phyloP scores from a whole-genome alignment of 371 early-diverging fungal genomes.

The Actinomortierella ambigua region DNA sequence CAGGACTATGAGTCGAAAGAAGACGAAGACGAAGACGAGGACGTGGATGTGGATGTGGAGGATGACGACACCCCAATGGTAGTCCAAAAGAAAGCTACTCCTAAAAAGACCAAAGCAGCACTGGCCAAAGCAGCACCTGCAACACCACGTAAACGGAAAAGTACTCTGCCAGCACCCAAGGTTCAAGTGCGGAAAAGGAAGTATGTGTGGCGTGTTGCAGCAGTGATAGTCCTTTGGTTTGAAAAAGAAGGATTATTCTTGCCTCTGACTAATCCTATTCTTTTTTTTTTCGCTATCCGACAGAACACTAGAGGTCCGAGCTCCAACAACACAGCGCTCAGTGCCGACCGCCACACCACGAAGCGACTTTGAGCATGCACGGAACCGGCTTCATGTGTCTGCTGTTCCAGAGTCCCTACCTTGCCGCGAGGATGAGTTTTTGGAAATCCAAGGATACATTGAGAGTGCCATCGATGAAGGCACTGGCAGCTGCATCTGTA shows the following conservation, averaged over 20 bases:
- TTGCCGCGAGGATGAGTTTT: constrained; percentile 91
- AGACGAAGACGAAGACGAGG: background rate
- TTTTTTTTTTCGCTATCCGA: too few relatives aligned
- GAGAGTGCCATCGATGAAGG: constrained; percentile 78
- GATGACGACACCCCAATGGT: constrained; percentile 5
- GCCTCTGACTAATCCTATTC: too few relatives aligned
- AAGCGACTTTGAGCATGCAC: constrained; percentile 65
- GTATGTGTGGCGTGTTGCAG: too few relatives aligned
- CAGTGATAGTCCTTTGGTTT: too few relatives aligned
- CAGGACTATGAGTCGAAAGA: background rate
- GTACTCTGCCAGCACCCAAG: background rate
- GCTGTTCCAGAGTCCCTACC: constrained; percentile 90
- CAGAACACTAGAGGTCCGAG: constrained; percentile 12
- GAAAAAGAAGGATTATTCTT: too few relatives aligned
- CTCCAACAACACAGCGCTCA: constrained; percentile 32
- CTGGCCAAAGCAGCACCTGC: background rate
- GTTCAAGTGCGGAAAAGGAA: constrained; percentile 3
- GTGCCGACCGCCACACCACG: constrained; percentile 19
- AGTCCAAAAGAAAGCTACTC: background rate
- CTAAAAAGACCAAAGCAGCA: background rate
- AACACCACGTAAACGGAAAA: background rate
- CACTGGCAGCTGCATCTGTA: constrained; percentile 85
- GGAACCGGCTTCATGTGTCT: constrained; percentile 84
- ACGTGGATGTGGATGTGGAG: constrained; percentile 1
- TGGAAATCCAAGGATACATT: constrained; percentile 72